phyloP scores from a whole-genome alignment of 2,329 filamentous ascomycete genomes.

The Cordyceps pruinosa region DNA sequence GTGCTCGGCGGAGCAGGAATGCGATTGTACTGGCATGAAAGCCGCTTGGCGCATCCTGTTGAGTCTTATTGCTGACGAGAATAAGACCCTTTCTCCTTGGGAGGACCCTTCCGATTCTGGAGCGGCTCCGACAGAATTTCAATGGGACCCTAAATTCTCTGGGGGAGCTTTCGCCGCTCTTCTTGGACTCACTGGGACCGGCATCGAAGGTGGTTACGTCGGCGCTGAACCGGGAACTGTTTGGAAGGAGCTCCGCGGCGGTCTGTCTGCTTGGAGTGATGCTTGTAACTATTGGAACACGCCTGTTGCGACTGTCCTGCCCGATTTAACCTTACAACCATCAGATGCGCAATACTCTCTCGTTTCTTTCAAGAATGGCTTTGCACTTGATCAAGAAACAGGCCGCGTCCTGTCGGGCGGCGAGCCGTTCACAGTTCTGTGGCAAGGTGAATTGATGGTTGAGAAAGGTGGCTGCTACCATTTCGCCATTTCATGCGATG shows the following conservation, averaged over 20 bases:
- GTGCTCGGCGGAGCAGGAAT: not conserved
- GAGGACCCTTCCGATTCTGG: not conserved
- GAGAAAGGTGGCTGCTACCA: conserved; percentile 3
- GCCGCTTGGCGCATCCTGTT: not conserved
- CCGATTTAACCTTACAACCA: not conserved
- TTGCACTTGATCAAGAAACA: not conserved
- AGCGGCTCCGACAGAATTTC: not conserved
- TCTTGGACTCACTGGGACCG: not conserved
- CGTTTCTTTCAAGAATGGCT: conserved; percentile 9
- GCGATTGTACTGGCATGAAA: not conserved
- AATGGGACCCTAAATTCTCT: not conserved
- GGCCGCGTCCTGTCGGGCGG: conserved; percentile 2
- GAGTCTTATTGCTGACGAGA: conserved; percentile 9
- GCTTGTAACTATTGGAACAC: conserved; percentile 4
- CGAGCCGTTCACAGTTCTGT: not conserved
- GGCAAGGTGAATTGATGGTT: not conserved
- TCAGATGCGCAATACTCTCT: not conserved
- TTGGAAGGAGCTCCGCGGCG: conserved; percentile 6
- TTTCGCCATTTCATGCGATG: conserved; percentile 4
- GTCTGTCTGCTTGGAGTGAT: not conserved
- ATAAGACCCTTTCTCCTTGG: not conserved
- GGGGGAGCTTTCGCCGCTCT: conserved; percentile 9
- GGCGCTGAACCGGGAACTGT: not conserved
- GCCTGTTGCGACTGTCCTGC: conserved; percentile 4
- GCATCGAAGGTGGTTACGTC: not conserved